Conservation (phyloP, 2,329 filamentous ascomycete species). For the Trichoderma aggressivum region DNA sequence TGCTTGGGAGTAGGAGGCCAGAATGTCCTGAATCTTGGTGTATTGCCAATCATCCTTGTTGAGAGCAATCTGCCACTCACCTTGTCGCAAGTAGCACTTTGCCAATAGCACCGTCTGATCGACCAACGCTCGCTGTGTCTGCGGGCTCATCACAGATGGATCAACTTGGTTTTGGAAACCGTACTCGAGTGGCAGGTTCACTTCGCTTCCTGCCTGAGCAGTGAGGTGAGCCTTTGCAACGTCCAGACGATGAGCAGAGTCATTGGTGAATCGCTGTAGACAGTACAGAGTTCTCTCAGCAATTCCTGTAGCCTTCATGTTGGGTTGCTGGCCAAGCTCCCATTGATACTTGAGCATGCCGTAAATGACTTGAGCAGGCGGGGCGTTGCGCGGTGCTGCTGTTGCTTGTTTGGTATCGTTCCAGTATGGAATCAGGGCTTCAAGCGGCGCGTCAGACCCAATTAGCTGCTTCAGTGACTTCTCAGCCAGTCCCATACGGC, state of each 20-base stretch:
- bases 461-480: conserved; percentile 92
- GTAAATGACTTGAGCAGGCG: conserved; percentile 79
- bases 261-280: conserved; percentile 58
- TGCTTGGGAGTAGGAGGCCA: conserved; percentile 86
- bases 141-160: conserved; percentile 44
- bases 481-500: conserved; percentile 89
- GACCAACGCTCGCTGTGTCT: conserved; percentile 51
- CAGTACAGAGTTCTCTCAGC: conserved; percentile 57
- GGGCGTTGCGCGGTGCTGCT: conserved; percentile 44
- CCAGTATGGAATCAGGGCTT: conserved; percentile 60
- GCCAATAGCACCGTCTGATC: conserved; percentile 73
- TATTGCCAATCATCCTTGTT: conserved; percentile 88
- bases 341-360: conserved; percentile 97
- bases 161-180: conserved; percentile 49
- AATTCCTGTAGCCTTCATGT: conserved; percentile 40
- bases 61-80: conserved; percentile 88
- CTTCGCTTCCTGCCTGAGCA: conserved; percentile 45
- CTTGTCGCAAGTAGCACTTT: conserved; percentile 93
- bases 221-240: conserved; percentile 50
- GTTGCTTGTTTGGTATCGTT: conserved; percentile 34
- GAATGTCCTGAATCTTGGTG: conserved; percentile 79
- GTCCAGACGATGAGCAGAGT: conserved; percentile 54
- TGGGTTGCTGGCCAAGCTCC: conserved; percentile 70
- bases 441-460: conserved; percentile 62
- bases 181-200: conserved; percentile 45